Base-by-base conservation (phyloP, 768 basidiomycete species). In the Naganishia vishniacii region DNA sequence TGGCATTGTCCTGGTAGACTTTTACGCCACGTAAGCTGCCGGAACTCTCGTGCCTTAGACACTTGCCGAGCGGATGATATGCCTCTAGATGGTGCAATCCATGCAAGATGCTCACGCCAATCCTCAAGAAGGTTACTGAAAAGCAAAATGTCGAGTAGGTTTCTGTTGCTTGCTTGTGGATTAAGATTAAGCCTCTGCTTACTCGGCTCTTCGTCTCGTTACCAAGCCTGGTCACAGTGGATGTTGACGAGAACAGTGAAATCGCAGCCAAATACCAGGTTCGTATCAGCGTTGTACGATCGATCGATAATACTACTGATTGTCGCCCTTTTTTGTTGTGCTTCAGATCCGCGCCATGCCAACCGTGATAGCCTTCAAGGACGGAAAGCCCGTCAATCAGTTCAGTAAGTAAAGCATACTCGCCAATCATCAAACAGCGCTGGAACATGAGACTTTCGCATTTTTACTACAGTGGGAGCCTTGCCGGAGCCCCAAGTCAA, bases 341-440 rank as follows among this genome's bases (percentile, higher is more conserved):
- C 44, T 37, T 15, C 67, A 91, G 89, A 80, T 90, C 65, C 77
- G 80, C n/a, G 81, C 86, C 16, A 76, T 91, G n/a, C 88, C 88
- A 3, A 90, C 88, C 0, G 87, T 91, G 31, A 79, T 88, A 63
- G 88, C 87, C 3, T 89, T 89, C 79, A 82, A 80, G 62, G 81
- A 85, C 49, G 88, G 87, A 18, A 70, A 83, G 67, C 79, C 77
- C 0, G 79, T 85, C n/a, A 77, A 77, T 47, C 80, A 84, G 48
- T 90, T 91, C 34, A 62, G 56, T 59, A 29, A 44, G 62, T 56
- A 20, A 11, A 31, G 16, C 23, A 12, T 48, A 31, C n/a, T 32
- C 31, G 5, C 20, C 25, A 26, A 13, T 1, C 13, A n/a, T 47
- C 12, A 15, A 37, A n/a, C n/a, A n/a, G n/a, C n/a, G n/a, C n/a